A percentile compares a stretch with the other conserved stretches of the same genome.
Conservation (phyloP, 495 filamentous ascomycete genomes). For the Trichocladium uniseriatum region DNA sequence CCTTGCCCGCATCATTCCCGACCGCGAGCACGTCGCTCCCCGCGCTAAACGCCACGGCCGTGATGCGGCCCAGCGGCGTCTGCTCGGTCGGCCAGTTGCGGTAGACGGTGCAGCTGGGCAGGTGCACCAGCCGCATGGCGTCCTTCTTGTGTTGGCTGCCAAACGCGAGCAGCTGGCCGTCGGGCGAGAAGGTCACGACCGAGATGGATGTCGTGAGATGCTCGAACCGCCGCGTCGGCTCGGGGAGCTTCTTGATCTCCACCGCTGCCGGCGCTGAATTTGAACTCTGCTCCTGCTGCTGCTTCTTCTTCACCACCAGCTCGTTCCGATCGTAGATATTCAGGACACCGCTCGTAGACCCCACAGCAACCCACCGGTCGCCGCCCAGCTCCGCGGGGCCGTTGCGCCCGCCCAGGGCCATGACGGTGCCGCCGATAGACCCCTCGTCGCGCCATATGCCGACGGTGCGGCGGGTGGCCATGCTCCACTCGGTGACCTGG, state of each 20-base stretch:
- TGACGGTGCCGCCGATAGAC: slow-evolving; percentile 71
- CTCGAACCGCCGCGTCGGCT: slow-evolving; percentile 62
- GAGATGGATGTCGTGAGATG: slow-evolving; percentile 79
- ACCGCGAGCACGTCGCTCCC: slow-evolving; percentile 65
- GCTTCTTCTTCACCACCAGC: slow-evolving; percentile 36
- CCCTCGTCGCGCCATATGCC: slow-evolving; percentile 87
- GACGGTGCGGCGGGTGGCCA: slow-evolving; percentile 53
- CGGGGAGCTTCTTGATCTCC: slow-evolving; percentile 53
- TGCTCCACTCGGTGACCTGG: slow-evolving; percentile 85
- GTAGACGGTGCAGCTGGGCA: slow-evolving; percentile 89
- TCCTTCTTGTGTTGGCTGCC: slow-evolving; percentile 79
- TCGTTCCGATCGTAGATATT: slow-evolving; percentile 82
- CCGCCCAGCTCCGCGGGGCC: slow-evolving; percentile 58
- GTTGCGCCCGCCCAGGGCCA: slow-evolving; percentile 61
- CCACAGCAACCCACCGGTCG: slow-evolving; percentile 81
- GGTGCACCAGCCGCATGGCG: slow-evolving; percentile 76
- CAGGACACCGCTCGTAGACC: slow-evolving; percentile 73
- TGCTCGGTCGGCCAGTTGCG: slow-evolving; percentile 89
- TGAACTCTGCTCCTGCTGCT: slow-evolving; percentile 17
- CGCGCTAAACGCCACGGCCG: slow-evolving; percentile 66
- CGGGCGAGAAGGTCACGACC: slow-evolving; percentile 67
- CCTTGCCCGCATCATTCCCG: slow-evolving; percentile 76
- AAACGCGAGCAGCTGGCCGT: slow-evolving; percentile 82
- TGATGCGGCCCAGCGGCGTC: slow-evolving; percentile 82
- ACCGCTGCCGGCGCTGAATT: slow-evolving; percentile 30